A percentile compares a stretch with the other conserved stretches of the same genome.
These are phyloP conservation scores for Rutidosis leptorrhynchoides DNA, from an alignment of 129 eudicot genomes.

Conservation along the genomic window DNA sequence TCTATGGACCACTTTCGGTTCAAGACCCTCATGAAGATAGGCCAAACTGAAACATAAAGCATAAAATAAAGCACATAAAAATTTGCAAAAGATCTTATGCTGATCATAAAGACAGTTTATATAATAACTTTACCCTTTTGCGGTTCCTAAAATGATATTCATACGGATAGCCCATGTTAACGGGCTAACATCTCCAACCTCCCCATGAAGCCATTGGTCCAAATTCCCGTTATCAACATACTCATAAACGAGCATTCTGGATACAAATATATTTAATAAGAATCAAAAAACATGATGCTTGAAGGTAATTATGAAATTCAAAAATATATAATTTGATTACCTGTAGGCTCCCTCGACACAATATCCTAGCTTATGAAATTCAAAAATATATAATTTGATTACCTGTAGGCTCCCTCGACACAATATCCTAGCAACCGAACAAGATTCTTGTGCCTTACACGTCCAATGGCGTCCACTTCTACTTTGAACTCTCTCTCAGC, in stretches of 20 bases:
- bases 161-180: slow-evolving; percentile 82
- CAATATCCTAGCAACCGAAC: slow-evolving; percentile 90
- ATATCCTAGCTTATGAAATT: slow-evolving; percentile 73
- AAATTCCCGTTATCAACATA: slow-evolving; percentile 90
- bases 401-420: slow-evolving; percentile 99
- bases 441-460: slow-evolving; percentile 94
- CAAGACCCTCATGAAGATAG: slow-evolving; percentile 95
- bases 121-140: slow-evolving; percentile 69
- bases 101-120: neutral
- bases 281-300: neutral
- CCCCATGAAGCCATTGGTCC: slow-evolving; percentile 99
- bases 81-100: neutral
- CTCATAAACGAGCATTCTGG: slow-evolving; percentile 96
- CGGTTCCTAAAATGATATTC: slow-evolving; percentile 79
- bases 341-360: slow-evolving; percentile 99
- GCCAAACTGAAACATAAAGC: slow-evolving; percentile 60
- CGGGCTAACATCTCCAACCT: slow-evolving; percentile 87
- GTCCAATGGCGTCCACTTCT: slow-evolving; percentile 94
- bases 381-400: slow-evolving; percentile 13
- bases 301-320: neutral
- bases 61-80: slow-evolving; percentile 4
- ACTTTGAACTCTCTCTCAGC: slow-evolving; percentile 95
- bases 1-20: slow-evolving; percentile 95
- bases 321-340: slow-evolving; percentile 33
- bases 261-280: neutral